Evolutionary conservation across 164 flowering plant genomes (phyloP), one percentile per base, ranked within the genome.

Genomic region (Euptelea pleiosperma): DNA sequence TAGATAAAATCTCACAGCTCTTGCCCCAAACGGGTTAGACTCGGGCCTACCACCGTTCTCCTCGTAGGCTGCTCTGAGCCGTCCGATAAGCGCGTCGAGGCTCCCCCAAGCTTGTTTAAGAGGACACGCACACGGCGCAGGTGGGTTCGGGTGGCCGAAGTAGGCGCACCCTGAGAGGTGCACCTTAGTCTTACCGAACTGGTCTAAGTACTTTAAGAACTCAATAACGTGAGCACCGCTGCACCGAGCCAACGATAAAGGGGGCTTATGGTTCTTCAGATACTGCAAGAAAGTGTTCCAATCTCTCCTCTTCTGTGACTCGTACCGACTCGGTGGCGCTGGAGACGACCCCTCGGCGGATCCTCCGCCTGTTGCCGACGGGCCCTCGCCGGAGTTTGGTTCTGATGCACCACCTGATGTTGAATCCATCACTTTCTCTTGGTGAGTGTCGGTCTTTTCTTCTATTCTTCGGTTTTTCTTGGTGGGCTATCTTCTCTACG

Each of bases 201-300:
- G 90, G 58, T 85, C 91, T 26, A 85, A 52, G 70, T 85, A 82
- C 55, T 82, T 78, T 39, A 85, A 55, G 66, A 82, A 85, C 71
- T 85, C 91, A 44, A 82, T 73, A 5, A 85, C 91, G 60, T 85
- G 87, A 0, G 91, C 86, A 0, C 91, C 91, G 44, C 83, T 82
- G 76, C 91, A 82, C 37, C 81, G 70, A 0, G 81, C 70, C 0
- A 85, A 72, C 2, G 84, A 68, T 24, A 82, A 45, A 9, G 91
- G 91, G 0, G 87, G 87, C 62, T 79, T 82, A 77, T 85, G 87
- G 78, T 80, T 82, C 66, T 75, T 79, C 49, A 82, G 42, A 68
- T 82, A 82, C 73, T 82, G 91, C 29, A 81, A 52, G 72, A 84
- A 84, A 3, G 90, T 82, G 77, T 80, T 84, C 90, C 90, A 84